A percentile compares a stretch with the other conserved stretches of the same genome.
phyloP scores from a whole-genome alignment of 2,329 filamentous ascomycete genomes.

The Beauveria scarabaeidicola region DNA sequence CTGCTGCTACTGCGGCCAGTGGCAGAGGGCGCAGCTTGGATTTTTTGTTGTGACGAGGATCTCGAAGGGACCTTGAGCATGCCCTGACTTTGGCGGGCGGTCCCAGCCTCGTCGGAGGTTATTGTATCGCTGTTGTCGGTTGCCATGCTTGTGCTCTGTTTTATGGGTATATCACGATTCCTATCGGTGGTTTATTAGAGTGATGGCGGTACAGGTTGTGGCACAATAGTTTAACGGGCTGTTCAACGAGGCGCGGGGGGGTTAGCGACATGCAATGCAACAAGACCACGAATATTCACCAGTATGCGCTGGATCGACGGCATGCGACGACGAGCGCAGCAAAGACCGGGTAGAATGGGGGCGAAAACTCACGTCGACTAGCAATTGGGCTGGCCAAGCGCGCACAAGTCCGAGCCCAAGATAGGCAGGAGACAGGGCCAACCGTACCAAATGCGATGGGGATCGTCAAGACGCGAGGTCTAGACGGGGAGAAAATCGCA shows the following conservation, averaged over 20 bases:
- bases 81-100: slow-evolving; percentile 40
- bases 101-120: slow-evolving; percentile 32
- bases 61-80: slow-evolving; percentile 52
- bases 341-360: not conserved
- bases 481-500: not conserved
- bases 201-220: slow-evolving; percentile 22
- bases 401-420: slow-evolving; percentile 9
- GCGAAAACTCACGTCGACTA: slow-evolving; percentile 7
- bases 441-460: slow-evolving; percentile 3
- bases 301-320: not conserved
- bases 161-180: slow-evolving; percentile 26
- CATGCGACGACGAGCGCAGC: not conserved
- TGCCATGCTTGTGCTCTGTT: slow-evolving; percentile 27
- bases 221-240: slow-evolving; percentile 20
- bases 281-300: not conserved
- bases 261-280: not conserved
- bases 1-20: slow-evolving; percentile 55
- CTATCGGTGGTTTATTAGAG: slow-evolving; percentile 22
- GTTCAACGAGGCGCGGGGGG: not conserved
- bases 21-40: slow-evolving; percentile 50
- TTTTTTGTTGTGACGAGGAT: slow-evolving; percentile 50
- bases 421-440: slow-evolving; percentile 6
- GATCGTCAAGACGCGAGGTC: not conserved
- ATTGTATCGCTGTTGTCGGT: slow-evolving; percentile 33
- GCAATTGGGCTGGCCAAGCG: slow-evolving; percentile 10